Conservation (phyloP, 495 filamentous ascomycete species). For the Aspergillus campestris region DNA sequence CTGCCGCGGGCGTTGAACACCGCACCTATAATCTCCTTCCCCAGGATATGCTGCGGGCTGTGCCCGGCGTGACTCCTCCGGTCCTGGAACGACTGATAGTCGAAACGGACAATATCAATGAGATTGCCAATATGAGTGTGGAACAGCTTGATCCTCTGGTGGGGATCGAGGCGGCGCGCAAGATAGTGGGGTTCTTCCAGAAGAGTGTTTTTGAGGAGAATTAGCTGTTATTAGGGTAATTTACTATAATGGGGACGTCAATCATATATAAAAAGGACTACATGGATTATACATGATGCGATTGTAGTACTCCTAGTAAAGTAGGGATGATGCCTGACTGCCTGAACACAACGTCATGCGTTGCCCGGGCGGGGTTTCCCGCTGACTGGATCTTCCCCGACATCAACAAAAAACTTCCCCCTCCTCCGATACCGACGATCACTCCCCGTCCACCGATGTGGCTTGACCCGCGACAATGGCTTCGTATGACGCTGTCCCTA, state of each 20-base stretch:
- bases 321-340: conserved; percentile 10
- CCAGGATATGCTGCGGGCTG: conserved; percentile 78
- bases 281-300: background rate
- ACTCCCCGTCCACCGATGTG: conserved; percentile 5
- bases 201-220: conserved; percentile 60
- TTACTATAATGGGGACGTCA: background rate
- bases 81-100: conserved; percentile 61
- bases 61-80: conserved; percentile 80
- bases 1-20: conserved; percentile 44
- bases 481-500: conserved; percentile 24
- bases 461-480: conserved; percentile 24
- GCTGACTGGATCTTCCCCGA: conserved; percentile 11
- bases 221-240: conserved; percentile 10
- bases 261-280: no score
- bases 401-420: conserved; percentile 28
- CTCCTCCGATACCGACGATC: conserved; percentile 8
- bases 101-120: conserved; percentile 66
- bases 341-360: conserved; percentile 27
- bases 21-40: conserved; percentile 56
- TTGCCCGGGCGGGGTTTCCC: conserved; percentile 25
- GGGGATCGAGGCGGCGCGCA: conserved; percentile 69
- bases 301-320: no score
- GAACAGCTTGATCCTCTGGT: conserved; percentile 64
- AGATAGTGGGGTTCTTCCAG: conserved; percentile 78
- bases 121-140: conserved; percentile 79